Evolutionary conservation across 352 stramenopile species (phyloP), one percentile per base, ranked within the genome.

Genomic region (Aphanomyces invadans): DNA sequence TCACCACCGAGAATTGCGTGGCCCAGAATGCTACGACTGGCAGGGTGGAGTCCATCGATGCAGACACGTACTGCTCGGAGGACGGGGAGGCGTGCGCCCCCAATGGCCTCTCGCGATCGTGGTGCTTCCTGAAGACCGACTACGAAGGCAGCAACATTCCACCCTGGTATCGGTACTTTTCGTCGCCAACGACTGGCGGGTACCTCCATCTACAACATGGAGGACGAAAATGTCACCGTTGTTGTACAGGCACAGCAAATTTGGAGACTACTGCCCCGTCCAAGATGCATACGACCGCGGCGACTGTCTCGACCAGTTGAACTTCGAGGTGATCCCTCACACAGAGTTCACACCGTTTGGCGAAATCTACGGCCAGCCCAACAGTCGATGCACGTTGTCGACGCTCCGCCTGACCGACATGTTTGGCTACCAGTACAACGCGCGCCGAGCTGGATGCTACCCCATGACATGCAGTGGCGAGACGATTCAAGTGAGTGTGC

Each of bases 201-300:
- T 53, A 65, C 4, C 25, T 11, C 3, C 5, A 10, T 5, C n/a
- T 42, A 15, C 36, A 42, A 42, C 7, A 15, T 42, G 7, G 36
- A 42, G 36, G 36, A 42, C 15, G 15, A 31, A 12, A 48, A 12
- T 44, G n/a, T 62, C 23, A 7, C 48, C 21, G 4, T 26, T 5
- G n/a, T 62, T 38, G 21, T 42, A 5, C 42, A 53, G 57, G 5
- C 26, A 32, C 10, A 86, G 87, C 59, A 71, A 82, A 12, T 92
- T 80, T 45, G 80, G 80, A 0, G 83, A 94, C 70, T 94, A 78
- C 53, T 94, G 83, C 44, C 85, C 85, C 2, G 76, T 91, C 48
- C 87, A 91, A 49, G 74, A 78, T 31, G 85, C 79, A 44, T 91
- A 83, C 64, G 70, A 70, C 5, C 73, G 73, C 26, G 83, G 83